Conservation (phyloP, 2,329 filamentous ascomycete species). For the Curvularia spicifera region DNA sequence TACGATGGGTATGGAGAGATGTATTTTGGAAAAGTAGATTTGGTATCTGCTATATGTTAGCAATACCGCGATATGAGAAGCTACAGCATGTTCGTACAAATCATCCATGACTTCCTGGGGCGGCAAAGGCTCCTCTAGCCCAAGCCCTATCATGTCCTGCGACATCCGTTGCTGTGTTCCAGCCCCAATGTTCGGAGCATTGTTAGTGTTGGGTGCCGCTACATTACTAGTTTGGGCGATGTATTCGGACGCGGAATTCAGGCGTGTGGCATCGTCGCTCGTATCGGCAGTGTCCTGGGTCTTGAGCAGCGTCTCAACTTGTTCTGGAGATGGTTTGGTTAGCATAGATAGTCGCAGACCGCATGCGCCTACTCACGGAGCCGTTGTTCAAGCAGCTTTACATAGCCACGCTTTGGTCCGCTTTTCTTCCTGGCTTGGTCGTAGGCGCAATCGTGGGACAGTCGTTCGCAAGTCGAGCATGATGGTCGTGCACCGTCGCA, state of each 20-base stretch:
- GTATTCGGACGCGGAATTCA: slow-evolving; percentile 39
- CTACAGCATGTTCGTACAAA: slow-evolving; percentile 61
- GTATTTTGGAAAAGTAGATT: slow-evolving; percentile 89
- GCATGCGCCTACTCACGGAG: slow-evolving; percentile 68
- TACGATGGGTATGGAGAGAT: slow-evolving; percentile 85
- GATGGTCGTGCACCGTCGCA: slow-evolving; percentile 86
- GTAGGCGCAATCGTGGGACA: slow-evolving; percentile 86
- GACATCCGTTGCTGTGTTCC: slow-evolving; percentile 58
- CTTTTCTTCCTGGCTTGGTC: slow-evolving; percentile 94
- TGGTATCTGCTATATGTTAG: slow-evolving; percentile 64
- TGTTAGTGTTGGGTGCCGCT: slow-evolving; percentile 27
- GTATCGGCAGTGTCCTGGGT: slow-evolving; percentile 67
- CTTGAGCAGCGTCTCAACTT: slow-evolving; percentile 90
- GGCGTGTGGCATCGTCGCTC: slow-evolving; percentile 33
- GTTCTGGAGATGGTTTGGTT: slow-evolving; percentile 63
- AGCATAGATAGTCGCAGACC: slow-evolving; percentile 14
- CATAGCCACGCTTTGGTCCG: slow-evolving; percentile 91
- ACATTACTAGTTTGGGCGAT: slow-evolving; percentile 42
- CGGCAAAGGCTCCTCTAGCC: slow-evolving; percentile 81
- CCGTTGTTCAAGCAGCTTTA: slow-evolving; percentile 90
- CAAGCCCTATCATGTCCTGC: slow-evolving; percentile 86
- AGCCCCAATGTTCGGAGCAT: slow-evolving; percentile 29
- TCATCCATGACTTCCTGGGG: slow-evolving; percentile 83
- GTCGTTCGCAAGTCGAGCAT: slow-evolving; percentile 85
- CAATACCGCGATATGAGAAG: not conserved